Conservation (phyloP, 352 stramenopile genomes). For the Aphanomyces stellatus region DNA sequence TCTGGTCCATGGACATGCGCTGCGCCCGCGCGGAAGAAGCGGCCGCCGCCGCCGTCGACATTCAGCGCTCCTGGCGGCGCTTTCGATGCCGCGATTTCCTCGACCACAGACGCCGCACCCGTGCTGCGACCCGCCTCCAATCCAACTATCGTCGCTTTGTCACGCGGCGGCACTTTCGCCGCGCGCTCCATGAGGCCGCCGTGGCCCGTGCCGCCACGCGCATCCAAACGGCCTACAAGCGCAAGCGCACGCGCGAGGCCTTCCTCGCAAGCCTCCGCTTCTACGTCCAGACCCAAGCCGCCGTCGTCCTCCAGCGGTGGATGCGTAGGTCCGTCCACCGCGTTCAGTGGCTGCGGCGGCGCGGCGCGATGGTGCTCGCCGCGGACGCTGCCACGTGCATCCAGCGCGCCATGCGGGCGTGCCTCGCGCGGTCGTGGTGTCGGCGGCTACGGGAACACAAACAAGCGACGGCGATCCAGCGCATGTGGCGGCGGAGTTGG, state of each 20-base stretch:
- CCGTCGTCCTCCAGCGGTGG: constrained; percentile 27
- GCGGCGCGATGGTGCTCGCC: constrained; percentile 37
- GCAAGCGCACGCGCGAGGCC: constrained; percentile 26
- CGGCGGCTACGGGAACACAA: constrained; percentile 23
- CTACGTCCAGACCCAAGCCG: constrained; percentile 26
- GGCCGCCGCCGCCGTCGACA: constrained; percentile 28
- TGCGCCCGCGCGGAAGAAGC: constrained; percentile 22
- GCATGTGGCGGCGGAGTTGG: constrained; percentile 25
- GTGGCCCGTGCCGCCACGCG: constrained; percentile 20
- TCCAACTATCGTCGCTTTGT: background rate
- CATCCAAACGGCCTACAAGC: constrained; percentile 20
- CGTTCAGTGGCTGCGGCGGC: constrained; percentile 26
- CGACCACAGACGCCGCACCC: constrained; percentile 22
- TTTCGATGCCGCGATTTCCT: constrained; percentile 3
- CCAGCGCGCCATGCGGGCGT: constrained; percentile 34
- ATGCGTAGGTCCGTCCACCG: constrained; percentile 23
- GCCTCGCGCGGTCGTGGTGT: constrained; percentile 34
- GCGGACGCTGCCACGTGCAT: constrained; percentile 32
- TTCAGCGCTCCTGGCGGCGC: constrained; percentile 24
- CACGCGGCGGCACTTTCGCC: background rate
- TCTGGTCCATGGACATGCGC: background rate
- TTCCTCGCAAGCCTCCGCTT: constrained; percentile 14
- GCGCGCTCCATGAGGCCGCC: constrained; percentile 4
- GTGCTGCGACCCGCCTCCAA: background rate
- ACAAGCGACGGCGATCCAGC: constrained; percentile 31